Base-by-base conservation (phyloP, 1,139 yeast species). In the Candida albicans region DNA sequence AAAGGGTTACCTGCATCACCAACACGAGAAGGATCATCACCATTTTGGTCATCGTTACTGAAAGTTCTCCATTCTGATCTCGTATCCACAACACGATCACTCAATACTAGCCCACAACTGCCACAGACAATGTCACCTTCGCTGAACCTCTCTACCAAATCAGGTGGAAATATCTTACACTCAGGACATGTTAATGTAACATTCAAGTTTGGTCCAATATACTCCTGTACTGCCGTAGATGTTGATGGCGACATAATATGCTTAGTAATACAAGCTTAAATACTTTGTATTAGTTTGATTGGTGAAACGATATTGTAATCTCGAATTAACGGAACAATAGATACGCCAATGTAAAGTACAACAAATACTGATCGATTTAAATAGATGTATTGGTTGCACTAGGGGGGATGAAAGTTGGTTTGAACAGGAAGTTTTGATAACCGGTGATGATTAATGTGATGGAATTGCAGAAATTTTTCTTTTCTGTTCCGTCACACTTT, bases 61-160 rank as follows among this genome's bases (percentile, higher is more conserved):
- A 93, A 93, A 2, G 99, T 93, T 73, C 99, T 87, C 99, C 99
- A 93, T 73, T 93, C 99, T 1, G 96, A 88, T 55, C 99, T 76
- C 5, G 96, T 91, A 61, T 93, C 99, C 29, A 93, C 96, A 43
- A 93, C 86, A 52, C 95, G 75, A 62, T 90, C 96, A 55, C 96
- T 89, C 27, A 93, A 76, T 2, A 93, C 99, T 48, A 93, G 73
- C 18, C 98, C 99, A 71, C 99, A 93, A 54, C 91, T 78, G 9
- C 96, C 98, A 70, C 99, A 93, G 18, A 93, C 97, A 58, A 93
- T 90, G 65, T 93, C 99, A 26, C 99, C 99, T 65, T 93, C 98
- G 55, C 96, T 86, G 59, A 91, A 95, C 56, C 98, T 74, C 68
- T 93, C 99, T 33, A 91, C 88, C 53, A 93, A 76, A 59, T 93